phyloP scores from a whole-genome alignment of 179 eudicot species.

The Nepenthes alata region DNA sequence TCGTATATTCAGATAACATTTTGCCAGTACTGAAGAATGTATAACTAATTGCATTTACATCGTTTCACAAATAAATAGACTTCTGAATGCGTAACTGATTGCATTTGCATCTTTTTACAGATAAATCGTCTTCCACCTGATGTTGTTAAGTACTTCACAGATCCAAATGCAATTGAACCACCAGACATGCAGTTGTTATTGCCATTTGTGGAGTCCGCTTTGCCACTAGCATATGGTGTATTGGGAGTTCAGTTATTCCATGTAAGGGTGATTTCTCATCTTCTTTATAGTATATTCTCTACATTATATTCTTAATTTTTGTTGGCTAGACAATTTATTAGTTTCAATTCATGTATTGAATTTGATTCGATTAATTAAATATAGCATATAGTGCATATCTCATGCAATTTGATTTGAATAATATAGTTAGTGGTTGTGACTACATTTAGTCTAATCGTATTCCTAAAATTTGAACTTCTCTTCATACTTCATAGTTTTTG shows the following conservation, averaged over 20 bases:
- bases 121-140: conserved; percentile 92
- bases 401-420: no score
- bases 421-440: no score
- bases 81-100: conserved; percentile 21
- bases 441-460: no score
- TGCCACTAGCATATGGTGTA: conserved; percentile 92
- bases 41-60: conserved; percentile 1
- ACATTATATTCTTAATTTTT: no score
- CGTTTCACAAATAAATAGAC: conserved; percentile 63
- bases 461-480: no score
- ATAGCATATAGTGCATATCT: no score
- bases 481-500: no score
- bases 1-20: background rate
- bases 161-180: conserved; percentile 86
- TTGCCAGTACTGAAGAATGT: background rate
- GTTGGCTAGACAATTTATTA: no score
- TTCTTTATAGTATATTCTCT: background rate
- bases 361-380: no score
- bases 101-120: conserved; percentile 27
- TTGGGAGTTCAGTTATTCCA: conserved; percentile 89
- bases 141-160: conserved; percentile 90
- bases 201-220: conserved; percentile 92
- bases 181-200: conserved; percentile 84
- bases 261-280: conserved; percentile 27
- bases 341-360: no score